These are phyloP conservation scores for Colletotrichum sp. DNA, from an alignment of 2,329 filamentous ascomycete genomes.

Conservation along the genomic window DNA sequence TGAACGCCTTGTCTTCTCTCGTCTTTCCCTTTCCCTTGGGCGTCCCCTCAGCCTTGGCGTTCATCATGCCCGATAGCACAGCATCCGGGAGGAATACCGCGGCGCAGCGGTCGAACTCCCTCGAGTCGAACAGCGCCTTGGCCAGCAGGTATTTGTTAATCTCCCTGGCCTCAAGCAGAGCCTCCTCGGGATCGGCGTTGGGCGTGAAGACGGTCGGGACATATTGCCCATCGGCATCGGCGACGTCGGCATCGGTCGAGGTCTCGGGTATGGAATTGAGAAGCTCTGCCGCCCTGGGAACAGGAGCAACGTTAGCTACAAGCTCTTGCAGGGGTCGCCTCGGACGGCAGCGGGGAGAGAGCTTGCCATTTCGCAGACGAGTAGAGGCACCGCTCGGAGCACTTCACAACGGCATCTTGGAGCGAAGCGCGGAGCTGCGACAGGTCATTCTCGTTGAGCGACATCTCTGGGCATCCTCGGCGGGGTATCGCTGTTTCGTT, in stretches of 20 bases:
- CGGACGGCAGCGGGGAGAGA: neutral
- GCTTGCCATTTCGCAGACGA: constrained; percentile 93
- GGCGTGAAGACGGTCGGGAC: constrained; percentile 54
- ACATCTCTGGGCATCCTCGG: constrained; percentile 43
- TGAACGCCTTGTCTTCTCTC: constrained; percentile 24
- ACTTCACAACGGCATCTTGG: constrained; percentile 86
- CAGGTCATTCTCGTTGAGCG: constrained; percentile 60
- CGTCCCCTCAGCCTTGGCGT: constrained; percentile 48
- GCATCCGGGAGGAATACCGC: constrained; percentile 85
- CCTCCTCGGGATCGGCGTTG: constrained; percentile 74
- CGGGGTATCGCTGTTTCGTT: neutral
- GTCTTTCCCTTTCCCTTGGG: constrained; percentile 68
- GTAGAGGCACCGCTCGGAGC: constrained; percentile 93
- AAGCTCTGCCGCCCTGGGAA: constrained; percentile 86
- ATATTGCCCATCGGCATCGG: constrained; percentile 39
- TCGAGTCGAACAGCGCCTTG: constrained; percentile 93
- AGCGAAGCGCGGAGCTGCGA: constrained; percentile 74
- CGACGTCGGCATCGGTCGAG: constrained; percentile 58
- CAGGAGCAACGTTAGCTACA: constrained; percentile 13
- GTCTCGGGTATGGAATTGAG: constrained; percentile 78
- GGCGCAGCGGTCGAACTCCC: constrained; percentile 92
- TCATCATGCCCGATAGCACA: constrained; percentile 71
- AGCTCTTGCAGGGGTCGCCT: neutral
- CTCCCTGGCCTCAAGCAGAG: constrained; percentile 78
- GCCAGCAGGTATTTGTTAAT: constrained; percentile 85